These are phyloP conservation scores for Amauroascus verrucosus DNA, from an alignment of 2,329 filamentous ascomycete genomes.

Conservation along the genomic window DNA sequence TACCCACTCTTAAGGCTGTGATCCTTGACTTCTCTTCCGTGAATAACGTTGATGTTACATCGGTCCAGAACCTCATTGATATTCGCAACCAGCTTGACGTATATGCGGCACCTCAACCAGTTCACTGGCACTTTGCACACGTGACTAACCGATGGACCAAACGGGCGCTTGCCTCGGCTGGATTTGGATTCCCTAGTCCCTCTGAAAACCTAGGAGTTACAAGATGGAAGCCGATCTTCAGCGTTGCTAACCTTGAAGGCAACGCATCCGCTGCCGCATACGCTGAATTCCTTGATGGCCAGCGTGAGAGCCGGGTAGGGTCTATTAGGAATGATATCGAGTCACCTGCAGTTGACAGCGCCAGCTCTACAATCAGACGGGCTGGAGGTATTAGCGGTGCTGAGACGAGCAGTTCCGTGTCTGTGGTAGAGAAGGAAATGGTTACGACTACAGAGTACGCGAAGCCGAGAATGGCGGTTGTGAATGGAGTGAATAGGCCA, in stretches of 20 bases:
- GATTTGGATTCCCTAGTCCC: constrained; percentile 71
- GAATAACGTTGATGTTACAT: constrained; percentile 89
- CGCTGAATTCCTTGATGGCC: constrained; percentile 55
- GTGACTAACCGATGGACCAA: constrained; percentile 94
- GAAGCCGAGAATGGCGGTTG: constrained; percentile 46
- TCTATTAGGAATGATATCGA: constrained; percentile 7
- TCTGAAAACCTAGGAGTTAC: constrained; percentile 36
- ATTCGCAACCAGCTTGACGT: constrained; percentile 87
- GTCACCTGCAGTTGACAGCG: constrained; percentile 17
- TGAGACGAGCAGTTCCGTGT: background rate
- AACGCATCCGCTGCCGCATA: constrained; percentile 56
- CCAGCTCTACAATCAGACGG: constrained; percentile 1
- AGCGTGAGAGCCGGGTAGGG: constrained; percentile 31
- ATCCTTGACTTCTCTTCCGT: constrained; percentile 90
- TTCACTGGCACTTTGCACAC: constrained; percentile 94
- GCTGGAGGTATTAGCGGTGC: background rate
- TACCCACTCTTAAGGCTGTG: constrained; percentile 71
- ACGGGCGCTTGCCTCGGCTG: constrained; percentile 72
- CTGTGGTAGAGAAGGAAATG: constrained; percentile 36
- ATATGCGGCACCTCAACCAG: constrained; percentile 66
- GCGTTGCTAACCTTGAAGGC: constrained; percentile 75
- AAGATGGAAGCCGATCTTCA: constrained; percentile 92
- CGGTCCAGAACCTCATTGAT: constrained; percentile 84
- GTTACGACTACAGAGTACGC: constrained; percentile 41
- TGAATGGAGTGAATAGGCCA: constrained; percentile 79